Evolutionary conservation across 306 rosid species (phyloP).

Genomic region (Cucurbita pepo): DNA sequence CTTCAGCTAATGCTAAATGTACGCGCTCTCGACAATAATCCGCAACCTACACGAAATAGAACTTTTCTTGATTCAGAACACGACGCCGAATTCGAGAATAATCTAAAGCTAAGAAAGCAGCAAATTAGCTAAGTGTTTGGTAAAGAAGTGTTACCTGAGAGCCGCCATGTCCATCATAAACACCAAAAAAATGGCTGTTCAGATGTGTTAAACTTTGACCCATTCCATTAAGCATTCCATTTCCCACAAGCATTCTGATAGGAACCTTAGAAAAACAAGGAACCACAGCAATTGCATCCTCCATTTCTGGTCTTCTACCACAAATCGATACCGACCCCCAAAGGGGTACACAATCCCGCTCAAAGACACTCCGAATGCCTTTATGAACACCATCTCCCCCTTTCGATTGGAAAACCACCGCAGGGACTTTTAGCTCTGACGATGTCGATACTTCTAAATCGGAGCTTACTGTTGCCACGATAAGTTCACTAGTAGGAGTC

Average conservation of each 20-base stretch:
- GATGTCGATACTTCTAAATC: slow-evolving; percentile 14
- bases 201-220: slow-evolving; percentile 29
- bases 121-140: neutral
- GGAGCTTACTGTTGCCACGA: slow-evolving; percentile 27
- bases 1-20: slow-evolving; percentile 39
- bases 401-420: slow-evolving; percentile 25
- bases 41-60: slow-evolving; percentile 30
- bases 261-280: slow-evolving; percentile 37
- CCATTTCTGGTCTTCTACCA: slow-evolving; percentile 50
- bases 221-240: slow-evolving; percentile 15
- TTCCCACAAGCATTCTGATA: slow-evolving; percentile 26
- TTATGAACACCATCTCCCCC: slow-evolving; percentile 11
- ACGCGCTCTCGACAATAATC: slow-evolving; percentile 35
- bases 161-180: slow-evolving; percentile 60
- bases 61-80: slow-evolving; percentile 3
- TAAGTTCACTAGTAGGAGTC: slow-evolving; percentile 31
- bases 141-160: slow-evolving; percentile 27
- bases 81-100: neutral
- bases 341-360: slow-evolving; percentile 39
- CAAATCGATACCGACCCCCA: slow-evolving; percentile 45
- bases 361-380: slow-evolving; percentile 23
- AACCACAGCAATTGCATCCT: slow-evolving; percentile 33
- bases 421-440: slow-evolving; percentile 16
- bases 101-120: neutral
- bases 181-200: slow-evolving; percentile 39